These are phyloP conservation scores for Aspergillus indologenus DNA, from an alignment of 495 filamentous ascomycete species.

Conservation along the genomic window DNA sequence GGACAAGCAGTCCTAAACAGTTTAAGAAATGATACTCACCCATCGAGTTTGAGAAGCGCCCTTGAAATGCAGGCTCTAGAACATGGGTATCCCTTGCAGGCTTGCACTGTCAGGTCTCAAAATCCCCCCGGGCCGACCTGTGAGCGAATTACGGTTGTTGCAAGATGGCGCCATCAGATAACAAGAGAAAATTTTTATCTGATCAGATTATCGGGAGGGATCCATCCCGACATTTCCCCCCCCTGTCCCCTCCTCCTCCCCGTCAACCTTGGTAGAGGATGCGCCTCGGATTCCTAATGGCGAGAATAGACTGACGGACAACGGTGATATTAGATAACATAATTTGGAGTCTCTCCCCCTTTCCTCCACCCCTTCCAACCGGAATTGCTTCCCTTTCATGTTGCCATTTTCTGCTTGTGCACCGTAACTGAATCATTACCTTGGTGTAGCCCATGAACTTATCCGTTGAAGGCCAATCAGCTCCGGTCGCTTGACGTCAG, in stretches of 20 bases:
- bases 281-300: not conserved
- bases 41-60: no score
- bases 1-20: not conserved
- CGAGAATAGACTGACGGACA: no score
- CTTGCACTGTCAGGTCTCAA: not conserved
- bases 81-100: no score
- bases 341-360: no score
- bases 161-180: constrained; percentile 28
- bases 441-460: not conserved
- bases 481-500: constrained; percentile 6
- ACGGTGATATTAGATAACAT: no score
- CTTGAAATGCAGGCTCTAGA: no score
- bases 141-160: constrained; percentile 5
- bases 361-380: no score
- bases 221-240: not conserved
- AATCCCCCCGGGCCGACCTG: not conserved
- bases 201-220: constrained; percentile 26
- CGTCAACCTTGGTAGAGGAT: constrained; percentile 8
- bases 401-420: not conserved
- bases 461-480: constrained; percentile 4
- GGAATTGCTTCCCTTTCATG: not conserved
- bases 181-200: constrained; percentile 28
- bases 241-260: no score
- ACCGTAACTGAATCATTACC: no score
- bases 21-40: no score